Base-by-base conservation (phyloP, 2,329 filamentous ascomycete species). In the Incumbomyces delicatus region DNA sequence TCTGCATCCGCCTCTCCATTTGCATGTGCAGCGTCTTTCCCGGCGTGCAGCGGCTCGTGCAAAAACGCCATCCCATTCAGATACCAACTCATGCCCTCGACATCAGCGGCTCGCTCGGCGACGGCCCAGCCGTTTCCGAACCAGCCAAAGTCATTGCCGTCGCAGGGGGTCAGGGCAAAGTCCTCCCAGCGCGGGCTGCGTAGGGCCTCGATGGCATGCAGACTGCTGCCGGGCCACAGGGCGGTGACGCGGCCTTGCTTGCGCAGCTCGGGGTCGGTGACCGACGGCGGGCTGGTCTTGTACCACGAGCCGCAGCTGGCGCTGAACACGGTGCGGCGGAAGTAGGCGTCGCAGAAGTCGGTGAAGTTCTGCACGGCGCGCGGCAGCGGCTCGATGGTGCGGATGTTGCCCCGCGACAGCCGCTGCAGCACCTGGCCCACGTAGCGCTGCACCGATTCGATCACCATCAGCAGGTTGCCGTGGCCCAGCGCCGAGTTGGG, bases 241-340 rank as follows among this genome's bases (percentile, higher is more conserved):
- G 68, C 69, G 6, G 66, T 63, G 30, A 73, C 61, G 40, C 66
- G 59, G n/a, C 69, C 68, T 17, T 31, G 46, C 37, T 51, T 53
- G 6, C 51, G 44, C n/a, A 55, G 52, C 43, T 53, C 53, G 3
- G 50, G 39, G 2, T 45, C 50, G 5, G 41, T 69, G 60, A 12
- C 61, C 52, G 2, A 53, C 57, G 36, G 63, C 60, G 39, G 65
- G 60, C 46, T 44, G 11, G 49, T 44, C 53, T 72, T 70, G 55
- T 77, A 77, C 74, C 73, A 77, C 45, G 68, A 71, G 37, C 65
- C 66, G 58, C 74, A 78, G 12, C 62, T 52, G 10, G 46, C 54
- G n/a, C 46, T 52, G 45, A 52, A 57, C 8, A 58, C 56, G 1
- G 56, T 58, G 1, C 56, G 46, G 51, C 66, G 61, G 56, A 76